Evolutionary conservation across 768 basidiomycete species (phyloP), one percentile per base, ranked within the genome.

Genomic region (Infundibulicybe gibba): DNA sequence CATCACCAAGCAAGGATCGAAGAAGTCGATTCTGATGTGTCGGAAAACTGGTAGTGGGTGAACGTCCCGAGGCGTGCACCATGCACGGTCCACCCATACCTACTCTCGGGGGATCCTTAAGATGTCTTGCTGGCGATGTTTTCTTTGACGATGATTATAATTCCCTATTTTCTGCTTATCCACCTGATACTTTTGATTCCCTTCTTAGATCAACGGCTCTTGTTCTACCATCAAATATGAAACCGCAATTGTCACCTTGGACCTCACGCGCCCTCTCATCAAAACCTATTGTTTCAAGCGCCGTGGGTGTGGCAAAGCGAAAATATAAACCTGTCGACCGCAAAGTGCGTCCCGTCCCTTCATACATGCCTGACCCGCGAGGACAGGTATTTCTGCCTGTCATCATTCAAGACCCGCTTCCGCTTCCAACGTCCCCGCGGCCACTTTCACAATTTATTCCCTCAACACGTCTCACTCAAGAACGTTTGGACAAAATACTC

Each of bases 281-380:
- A 10, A 13, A 21, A n/a, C n/a, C n/a, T n/a, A 8, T 14, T 21
- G 16, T 37, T 15, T 40, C 37, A 25, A 25, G 25, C 8, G 25
- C 25, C 4, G 25, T 25, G 11, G 40, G 42, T n/a, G 32, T 44
- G 20, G 37, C 37, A 0, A 16, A 40, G 37, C 41, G 38, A 13
- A 50, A 48, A 35, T 62, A 61, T 42, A 61, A 63, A 31, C 54
- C 55, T 0, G 58, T 63, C 2, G 54, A 61, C 31, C 19, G 53
- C 6, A 63, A 61, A 48, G 56, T 61, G 2, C 49, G 50, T 3
- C 58, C 61, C 4, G 57, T 63, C 3, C 60, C 58, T 0, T 54
- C 47, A 0, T 59, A 58, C 34, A 58, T 58, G 55, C 61, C 57
- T n/a, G 51, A 60, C 30, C 52, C 58, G 0, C 21, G 30, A 0